Evolutionary conservation across 2,329 filamentous ascomycete species (phyloP), one percentile per base, ranked within the genome.

Genomic region (Raffaelea ambrosiae): DNA sequence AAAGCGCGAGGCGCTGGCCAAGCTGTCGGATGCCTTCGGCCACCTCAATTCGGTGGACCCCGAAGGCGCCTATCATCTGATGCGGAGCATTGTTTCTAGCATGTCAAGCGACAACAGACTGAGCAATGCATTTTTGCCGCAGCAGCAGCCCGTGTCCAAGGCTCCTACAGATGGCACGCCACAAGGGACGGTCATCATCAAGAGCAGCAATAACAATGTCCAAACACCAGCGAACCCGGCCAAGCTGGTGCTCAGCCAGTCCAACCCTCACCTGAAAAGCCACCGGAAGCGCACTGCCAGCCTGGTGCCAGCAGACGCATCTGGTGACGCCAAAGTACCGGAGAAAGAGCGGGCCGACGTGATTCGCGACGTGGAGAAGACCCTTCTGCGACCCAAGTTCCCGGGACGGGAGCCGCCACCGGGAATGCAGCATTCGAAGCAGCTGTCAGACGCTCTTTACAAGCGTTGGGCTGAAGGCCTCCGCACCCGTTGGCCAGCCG

Each of bases 351-450:
- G 44, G 23, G 43, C 50, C 35, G 50, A 52, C 19, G 45, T 47
- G 20, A 48, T 58, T 41, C 62, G 65, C 29, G 71, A 77, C 43
- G 63, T 59, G 44, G 76, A 76, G 47, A 76, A 69, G 57, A 61
- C 68, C 21, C 63, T 66, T 2, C 54, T 77, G 10, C 71, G 76
- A 55, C 65, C 71, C 16, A 77, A 72, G 56, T 79, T 76, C 47
- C 77, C 77, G 2, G 76, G 76, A 2, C 71, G 73, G 36, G 68
- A 74, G 46, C 60, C 74, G 2, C 66, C 67, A 42, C 76, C 81
- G 1, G 91, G 89, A 2, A 91, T 96, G 87, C 90, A 96, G 65
- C 91, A 96, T 66, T 86, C 85, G 55, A 88, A 88, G 60, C 81
- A 95, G 61, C 73, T 97, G 35, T 88, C 87, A 1, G 89, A 96